Evolutionary conservation across 371 early-diverging fungal species (phyloP).

Genomic region (Syncephalastrum sp.): DNA sequence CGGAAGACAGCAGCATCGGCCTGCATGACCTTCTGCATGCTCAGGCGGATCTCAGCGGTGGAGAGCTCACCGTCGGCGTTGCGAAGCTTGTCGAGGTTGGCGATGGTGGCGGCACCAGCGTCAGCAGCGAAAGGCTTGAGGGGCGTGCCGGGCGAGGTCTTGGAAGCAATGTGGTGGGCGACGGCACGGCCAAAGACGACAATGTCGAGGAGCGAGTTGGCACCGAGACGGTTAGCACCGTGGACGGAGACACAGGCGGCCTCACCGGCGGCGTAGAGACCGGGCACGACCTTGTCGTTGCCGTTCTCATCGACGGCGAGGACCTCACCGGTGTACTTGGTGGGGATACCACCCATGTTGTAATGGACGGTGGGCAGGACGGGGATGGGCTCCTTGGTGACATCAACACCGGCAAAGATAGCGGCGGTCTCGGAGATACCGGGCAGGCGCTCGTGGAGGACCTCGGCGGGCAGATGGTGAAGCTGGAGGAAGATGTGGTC

Average conservation of each 20-base stretch:
- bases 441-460: constrained; percentile 92
- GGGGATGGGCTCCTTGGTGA: constrained; percentile 98
- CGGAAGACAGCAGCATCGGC: constrained; percentile 97
- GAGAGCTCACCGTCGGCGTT: constrained; percentile 76
- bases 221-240: constrained; percentile 98
- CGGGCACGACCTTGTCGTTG: constrained; percentile 82
- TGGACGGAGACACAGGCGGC: constrained; percentile 94
- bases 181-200: constrained; percentile 97
- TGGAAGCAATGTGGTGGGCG: constrained; percentile 93
- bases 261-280: constrained; percentile 95
- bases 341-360: constrained; percentile 99
- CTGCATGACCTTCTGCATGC: constrained; percentile 98
- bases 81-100: constrained; percentile 78
- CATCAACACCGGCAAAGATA: constrained; percentile 97
- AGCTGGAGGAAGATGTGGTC: constrained; percentile 97
- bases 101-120: constrained; percentile 89
- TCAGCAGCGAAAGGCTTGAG: constrained; percentile 80
- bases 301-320: constrained; percentile 73
- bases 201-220: constrained; percentile 95
- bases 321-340: constrained; percentile 96
- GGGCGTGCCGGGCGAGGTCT: constrained; percentile 85
- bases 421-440: constrained; percentile 98
- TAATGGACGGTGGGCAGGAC: constrained; percentile 98
- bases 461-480: constrained; percentile 92
- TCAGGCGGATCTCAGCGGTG: constrained; percentile 88